Base-by-base conservation (phyloP, 164 flowering plant species). In the Buxus sempervirens region DNA sequence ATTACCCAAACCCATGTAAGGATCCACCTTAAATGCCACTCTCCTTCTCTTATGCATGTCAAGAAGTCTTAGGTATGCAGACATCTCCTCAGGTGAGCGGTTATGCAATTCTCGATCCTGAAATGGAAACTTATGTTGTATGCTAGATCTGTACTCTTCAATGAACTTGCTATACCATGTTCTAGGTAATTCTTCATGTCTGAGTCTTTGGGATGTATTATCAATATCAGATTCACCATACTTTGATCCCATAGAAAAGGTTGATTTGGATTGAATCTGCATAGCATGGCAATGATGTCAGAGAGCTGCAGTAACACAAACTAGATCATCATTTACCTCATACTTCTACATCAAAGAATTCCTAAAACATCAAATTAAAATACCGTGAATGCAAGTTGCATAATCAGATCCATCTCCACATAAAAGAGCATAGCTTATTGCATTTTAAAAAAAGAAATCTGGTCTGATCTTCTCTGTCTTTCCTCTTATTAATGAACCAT, bases 21-120 rank as follows among this genome's bases (percentile, higher is more conserved):
- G 82, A 72, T 93, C 91, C n/a, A 82, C 90, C 70, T 72, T 78
- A 71, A 87, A 87, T 55, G 82, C 81, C 58, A 75, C 57, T 61
- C 90, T 79, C 70, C 84, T 87, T 73, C 83, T 90, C 78, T 91
- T 96, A 72, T 91, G 89, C 72, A 76, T 93, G 64, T 88, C 91
- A 58, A 72, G 42, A 73, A 77, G 68, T 73, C 68, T 85, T 25
- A 88, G 78, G 81, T 90, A 96, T 24, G 78, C 36, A 70, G 87
- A 82, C 99, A 93, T 93, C 58, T 82, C 88, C 70, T 86, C 96
- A 62, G 98, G 79, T 4, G 95, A 84, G 48, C 99, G 85, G 71
- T 82, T 90, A 53, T 81, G 88, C 32, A 82, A 69, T 65, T 89
- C 96, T 64, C 73, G 66, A 21, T 87, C 89, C 38, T 84, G 83